Conservation (phyloP, 1,284 basidiomycete species). For the Irpex sp. region DNA sequence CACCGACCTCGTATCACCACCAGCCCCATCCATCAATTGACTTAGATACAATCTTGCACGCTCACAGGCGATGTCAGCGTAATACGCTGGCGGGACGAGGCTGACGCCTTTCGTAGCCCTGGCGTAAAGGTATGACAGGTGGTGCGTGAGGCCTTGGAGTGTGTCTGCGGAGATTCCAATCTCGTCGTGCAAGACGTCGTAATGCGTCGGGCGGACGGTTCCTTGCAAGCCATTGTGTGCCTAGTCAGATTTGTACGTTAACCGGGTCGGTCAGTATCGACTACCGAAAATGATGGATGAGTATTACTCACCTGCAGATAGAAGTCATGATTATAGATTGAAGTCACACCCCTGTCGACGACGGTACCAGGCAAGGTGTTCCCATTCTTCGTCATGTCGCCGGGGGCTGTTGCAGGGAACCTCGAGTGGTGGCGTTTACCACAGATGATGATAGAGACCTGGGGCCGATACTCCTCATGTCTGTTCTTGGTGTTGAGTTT, state of each 20-base stretch:
- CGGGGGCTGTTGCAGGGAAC: conserved; percentile 51
- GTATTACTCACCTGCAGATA: conserved; percentile 52
- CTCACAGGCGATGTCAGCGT: conserved; percentile 75
- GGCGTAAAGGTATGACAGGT: conserved; percentile 64
- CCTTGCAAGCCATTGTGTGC: conserved; percentile 70
- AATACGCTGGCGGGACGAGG: conserved; percentile 71
- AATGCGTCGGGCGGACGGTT: conserved; percentile 65
- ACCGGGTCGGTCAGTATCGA: neutral
- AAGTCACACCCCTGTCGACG: conserved; percentile 70
- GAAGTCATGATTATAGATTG: conserved; percentile 72
- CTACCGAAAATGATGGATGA: neutral
- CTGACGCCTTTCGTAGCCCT: conserved; percentile 77
- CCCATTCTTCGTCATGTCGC: conserved; percentile 53
- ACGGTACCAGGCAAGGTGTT: conserved; percentile 76
- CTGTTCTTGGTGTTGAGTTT: conserved; percentile 40
- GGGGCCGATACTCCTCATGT: conserved; percentile 44
- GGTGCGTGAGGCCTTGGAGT: conserved; percentile 64
- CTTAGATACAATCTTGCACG: conserved; percentile 68
- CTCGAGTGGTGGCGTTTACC: conserved; percentile 79
- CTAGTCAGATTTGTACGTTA: conserved; percentile 12
- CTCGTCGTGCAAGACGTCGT: conserved; percentile 73
- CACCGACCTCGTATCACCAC: conserved; percentile 28
- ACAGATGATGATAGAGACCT: conserved; percentile 69
- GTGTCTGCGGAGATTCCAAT: conserved; percentile 60
- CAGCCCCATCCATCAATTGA: conserved; percentile 48